A percentile compares a stretch with the other conserved stretches of the same genome.
These are phyloP conservation scores for Pythium vanterpoolii DNA, from an alignment of 352 stramenopile genomes.

Conservation along the genomic window DNA sequence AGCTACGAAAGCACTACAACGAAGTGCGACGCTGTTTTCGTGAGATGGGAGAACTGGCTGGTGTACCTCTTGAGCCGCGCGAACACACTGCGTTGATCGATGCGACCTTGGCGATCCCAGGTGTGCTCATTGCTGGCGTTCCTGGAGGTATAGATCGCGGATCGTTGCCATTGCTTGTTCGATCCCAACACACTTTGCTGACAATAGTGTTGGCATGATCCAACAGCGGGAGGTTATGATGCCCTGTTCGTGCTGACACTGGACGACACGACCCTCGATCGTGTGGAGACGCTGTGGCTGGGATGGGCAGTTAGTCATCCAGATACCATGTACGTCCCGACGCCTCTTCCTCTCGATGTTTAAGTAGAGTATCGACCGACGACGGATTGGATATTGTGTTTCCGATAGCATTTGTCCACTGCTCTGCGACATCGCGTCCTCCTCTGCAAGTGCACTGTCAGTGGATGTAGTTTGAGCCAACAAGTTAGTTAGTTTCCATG, in stretches of 20 bases:
- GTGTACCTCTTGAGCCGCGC: slow-evolving; percentile 92
- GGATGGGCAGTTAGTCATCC: slow-evolving; percentile 52
- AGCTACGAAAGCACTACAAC: slow-evolving; percentile 73
- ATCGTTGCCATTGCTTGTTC: background rate
- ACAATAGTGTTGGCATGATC: background rate
- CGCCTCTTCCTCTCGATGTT: background rate
- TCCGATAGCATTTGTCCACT: slow-evolving; percentile 59
- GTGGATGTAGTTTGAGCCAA: background rate
- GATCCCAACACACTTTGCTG: background rate
- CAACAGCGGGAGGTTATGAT: slow-evolving; percentile 93
- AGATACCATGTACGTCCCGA: slow-evolving; percentile 36
- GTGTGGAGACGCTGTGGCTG: slow-evolving; percentile 76
- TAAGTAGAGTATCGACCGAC: background rate
- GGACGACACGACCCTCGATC: slow-evolving; percentile 44
- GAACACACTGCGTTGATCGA: slow-evolving; percentile 92
- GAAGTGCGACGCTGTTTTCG: slow-evolving; percentile 80
- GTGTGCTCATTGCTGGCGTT: slow-evolving; percentile 92
- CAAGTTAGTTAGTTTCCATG: background rate
- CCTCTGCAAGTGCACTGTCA: background rate
- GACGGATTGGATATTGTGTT: background rate
- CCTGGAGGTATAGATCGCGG: slow-evolving; percentile 82
- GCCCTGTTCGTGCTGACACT: slow-evolving; percentile 92
- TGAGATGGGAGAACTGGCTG: slow-evolving; percentile 86
- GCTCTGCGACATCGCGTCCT: slow-evolving; percentile 42
- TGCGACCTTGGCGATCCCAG: slow-evolving; percentile 89